Conservation (phyloP, 257 asterid species). For the Orobanche coerulescens region DNA sequence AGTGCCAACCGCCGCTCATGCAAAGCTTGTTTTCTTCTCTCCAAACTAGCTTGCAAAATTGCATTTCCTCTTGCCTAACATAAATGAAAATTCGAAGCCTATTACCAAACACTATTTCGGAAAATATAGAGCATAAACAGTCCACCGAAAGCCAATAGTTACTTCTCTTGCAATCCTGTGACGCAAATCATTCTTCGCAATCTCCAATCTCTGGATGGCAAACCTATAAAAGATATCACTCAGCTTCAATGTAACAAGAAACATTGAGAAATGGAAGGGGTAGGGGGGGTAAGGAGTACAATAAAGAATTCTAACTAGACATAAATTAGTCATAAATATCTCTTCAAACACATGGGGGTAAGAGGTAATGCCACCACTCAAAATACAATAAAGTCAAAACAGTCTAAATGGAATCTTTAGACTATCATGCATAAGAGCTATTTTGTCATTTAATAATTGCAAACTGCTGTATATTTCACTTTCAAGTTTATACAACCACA, state of each 20-base stretch:
- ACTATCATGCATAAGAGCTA: slow-evolving; percentile 2
- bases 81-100: slow-evolving; percentile 10
- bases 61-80: slow-evolving; percentile 89
- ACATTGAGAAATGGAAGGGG: slow-evolving; percentile 1
- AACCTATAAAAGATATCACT: slow-evolving; percentile 42
- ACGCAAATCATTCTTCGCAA: slow-evolving; percentile 79
- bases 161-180: slow-evolving; percentile 97
- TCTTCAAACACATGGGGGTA: slow-evolving; percentile 14
- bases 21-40: slow-evolving; percentile 92
- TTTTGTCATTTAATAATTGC: neutral
- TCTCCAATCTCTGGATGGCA: slow-evolving; percentile 89
- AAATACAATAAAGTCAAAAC: neutral
- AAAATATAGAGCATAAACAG: slow-evolving; percentile 5
- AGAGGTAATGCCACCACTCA: slow-evolving; percentile 7
- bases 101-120: slow-evolving; percentile 18
- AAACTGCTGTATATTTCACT: neutral
- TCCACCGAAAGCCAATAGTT: slow-evolving; percentile 16
- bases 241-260: slow-evolving; percentile 21
- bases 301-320: neutral
- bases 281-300: neutral
- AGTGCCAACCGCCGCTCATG: slow-evolving; percentile 90
- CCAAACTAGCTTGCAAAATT: slow-evolving; percentile 91
- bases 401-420: neutral
- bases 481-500: neutral
- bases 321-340: neutral